Evolutionary conservation across 2,329 filamentous ascomycete species (phyloP), one percentile per base, ranked within the genome.

Genomic region (Aspergillus uvarum): DNA sequence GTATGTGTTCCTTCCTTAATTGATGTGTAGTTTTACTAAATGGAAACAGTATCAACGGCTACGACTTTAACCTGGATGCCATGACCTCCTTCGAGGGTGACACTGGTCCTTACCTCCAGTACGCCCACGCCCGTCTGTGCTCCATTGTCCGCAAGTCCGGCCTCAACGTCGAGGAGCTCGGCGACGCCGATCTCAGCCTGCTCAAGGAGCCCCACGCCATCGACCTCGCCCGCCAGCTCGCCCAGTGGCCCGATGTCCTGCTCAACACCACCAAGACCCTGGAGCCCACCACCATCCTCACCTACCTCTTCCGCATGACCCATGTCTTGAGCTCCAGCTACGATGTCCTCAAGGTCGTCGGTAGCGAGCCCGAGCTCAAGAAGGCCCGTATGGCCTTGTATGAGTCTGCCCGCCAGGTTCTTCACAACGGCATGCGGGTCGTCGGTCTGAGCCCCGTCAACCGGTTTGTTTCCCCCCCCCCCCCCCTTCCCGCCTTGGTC

Each of bases 31-130:
- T 35, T 2, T 5, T 29, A 8, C 53, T 62, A 58, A 62, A 16
- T 8, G 16, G 7, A 60, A 70, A 14, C 19, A 82, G 82, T 64
- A 80, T 87, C 72, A 87, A 87, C 76, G 84, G 85, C 68, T 87
- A 88, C 73, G 81, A 83, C 67, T 88, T 88, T 76, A 85, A 88
- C 76, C 81, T 88, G 72, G 82, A 86, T 61, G 81, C 83, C 65
- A 88, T 88, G 85, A 85, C 82, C 47, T 86, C 83, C 16, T 88
- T 88, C 68, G 85, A 87, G 74, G 85, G 85, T 63, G 85, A 88
- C 73, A 88, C 85, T 4, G 86, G 86, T 32, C 86, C 85, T 26
- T 87, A 88, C 72, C 79, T 88, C 63, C 85, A 88, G 74, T 87
- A 88, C 74, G 85, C 85, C 21, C 83, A 86, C 71, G 83, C 84